Evolutionary conservation across 805 yeast species (phyloP).

Genomic region (Lipomyces spencermartinsiae): DNA sequence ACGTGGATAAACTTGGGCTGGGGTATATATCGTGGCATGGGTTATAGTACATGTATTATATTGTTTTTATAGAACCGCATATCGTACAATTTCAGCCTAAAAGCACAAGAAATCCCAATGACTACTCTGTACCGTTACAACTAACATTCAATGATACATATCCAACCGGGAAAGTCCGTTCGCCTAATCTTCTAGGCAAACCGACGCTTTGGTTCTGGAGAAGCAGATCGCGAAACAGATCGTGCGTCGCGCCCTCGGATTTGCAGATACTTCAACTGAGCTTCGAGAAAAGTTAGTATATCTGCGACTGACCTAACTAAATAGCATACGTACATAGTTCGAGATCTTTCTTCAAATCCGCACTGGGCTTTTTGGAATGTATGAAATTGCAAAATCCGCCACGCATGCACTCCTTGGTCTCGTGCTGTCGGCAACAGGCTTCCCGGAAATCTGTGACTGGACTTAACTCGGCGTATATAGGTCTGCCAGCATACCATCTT

Average conservation of each 20-base stretch:
- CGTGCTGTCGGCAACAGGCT: conserved; percentile 78
- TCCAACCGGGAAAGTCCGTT: not conserved
- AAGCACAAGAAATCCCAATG: not conserved
- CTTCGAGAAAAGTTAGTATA: conserved; percentile 7
- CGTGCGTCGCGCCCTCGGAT: conserved; percentile 36
- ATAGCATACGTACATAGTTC: conserved; percentile 48
- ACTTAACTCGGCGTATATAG: conserved; percentile 78
- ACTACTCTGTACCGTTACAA: not conserved
- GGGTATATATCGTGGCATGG: not conserved
- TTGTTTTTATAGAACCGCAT: not conserved
- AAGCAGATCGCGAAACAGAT: conserved; percentile 38
- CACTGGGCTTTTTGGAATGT: conserved; percentile 70
- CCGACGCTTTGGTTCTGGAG: conserved; percentile 39
- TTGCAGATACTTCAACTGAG: conserved; percentile 35
- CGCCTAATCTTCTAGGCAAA: conserved; percentile 7
- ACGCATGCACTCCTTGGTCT: conserved; percentile 68
- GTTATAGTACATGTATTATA: not conserved
- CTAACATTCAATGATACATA: not conserved
- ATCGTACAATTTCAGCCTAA: not conserved
- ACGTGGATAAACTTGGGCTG: conserved; percentile 35
- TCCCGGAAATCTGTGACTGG: conserved; percentile 75
- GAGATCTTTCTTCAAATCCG: conserved; percentile 52
- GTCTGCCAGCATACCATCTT: conserved; percentile 82
- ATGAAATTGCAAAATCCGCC: conserved; percentile 87
- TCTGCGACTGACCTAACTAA: too few relatives aligned